A percentile compares a stretch with the other conserved stretches of the same genome.
Evolutionary conservation across 169 alveolate species (phyloP).

Genomic region (Neospora caninum): DNA sequence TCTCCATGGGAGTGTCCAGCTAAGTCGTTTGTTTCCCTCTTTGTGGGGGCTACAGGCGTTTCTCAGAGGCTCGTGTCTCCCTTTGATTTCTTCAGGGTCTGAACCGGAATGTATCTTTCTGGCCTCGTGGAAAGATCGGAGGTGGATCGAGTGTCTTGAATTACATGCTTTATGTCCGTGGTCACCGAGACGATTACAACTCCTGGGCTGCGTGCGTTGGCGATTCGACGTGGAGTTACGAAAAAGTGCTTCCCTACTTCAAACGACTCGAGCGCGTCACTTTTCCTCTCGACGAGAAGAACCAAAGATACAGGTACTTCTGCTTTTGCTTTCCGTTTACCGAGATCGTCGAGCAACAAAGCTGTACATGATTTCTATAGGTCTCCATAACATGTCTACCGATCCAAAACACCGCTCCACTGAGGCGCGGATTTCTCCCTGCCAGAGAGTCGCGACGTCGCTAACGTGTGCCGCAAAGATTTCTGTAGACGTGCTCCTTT

Average conservation of each 20-base stretch:
- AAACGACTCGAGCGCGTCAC: constrained; percentile 8
- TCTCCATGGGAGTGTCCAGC: too few relatives aligned
- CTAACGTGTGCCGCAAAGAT: too few relatives aligned
- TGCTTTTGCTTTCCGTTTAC: background rate
- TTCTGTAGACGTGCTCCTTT: too few relatives aligned
- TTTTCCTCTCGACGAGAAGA: constrained; percentile 4
- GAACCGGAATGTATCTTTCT: background rate
- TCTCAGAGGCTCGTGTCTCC: too few relatives aligned
- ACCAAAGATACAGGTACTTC: background rate
- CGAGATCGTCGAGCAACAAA: background rate
- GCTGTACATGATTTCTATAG: background rate
- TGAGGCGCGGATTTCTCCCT: background rate
- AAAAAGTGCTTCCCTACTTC: background rate
- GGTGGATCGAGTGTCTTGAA: constrained; percentile 64
- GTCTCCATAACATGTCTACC: background rate
- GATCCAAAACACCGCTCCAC: background rate
- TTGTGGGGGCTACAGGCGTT: too few relatives aligned
- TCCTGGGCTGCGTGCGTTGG: constrained; percentile 46
- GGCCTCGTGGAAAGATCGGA: constrained; percentile 63
- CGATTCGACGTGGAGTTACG: constrained; percentile 2
- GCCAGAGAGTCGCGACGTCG: background rate
- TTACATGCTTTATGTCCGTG: constrained; percentile 66
- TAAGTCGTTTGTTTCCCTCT: too few relatives aligned
- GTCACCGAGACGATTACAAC: constrained; percentile 50
- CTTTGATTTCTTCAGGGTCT: constrained; percentile 40